Base-by-base conservation (phyloP, 2,329 filamentous ascomycete species). In the Periglandula ipomoeae region DNA sequence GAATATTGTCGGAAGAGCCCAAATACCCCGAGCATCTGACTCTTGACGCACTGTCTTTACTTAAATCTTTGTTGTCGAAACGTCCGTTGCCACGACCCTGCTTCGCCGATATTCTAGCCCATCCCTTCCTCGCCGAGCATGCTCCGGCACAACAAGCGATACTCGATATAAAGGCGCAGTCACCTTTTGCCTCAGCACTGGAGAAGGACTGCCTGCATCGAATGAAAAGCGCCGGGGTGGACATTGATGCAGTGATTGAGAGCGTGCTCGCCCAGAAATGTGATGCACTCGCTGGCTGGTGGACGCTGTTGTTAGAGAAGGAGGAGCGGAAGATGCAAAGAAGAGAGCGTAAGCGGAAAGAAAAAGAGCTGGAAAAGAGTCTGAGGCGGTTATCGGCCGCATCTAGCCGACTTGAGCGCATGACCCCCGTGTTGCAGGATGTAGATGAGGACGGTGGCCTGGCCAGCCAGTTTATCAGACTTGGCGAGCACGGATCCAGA, bases 211-310 rank as follows among this genome's bases (percentile, higher is more conserved):
- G 89, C 0, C 67, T 98, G 23, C 84, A 95, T 53, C 81, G 93
- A 22, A 96, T 98, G 90, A 85, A 87, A 51, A 87, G 86, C 55
- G 89, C 93, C 5, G 93, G 93, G 0, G 89, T 97, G 22, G 87
- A 97, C 60, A 93, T 95, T 50, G 93, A 98, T 62, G 79, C 85
- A 52, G 88, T 98, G 7, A 91, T 97, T 54, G 91, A 97, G 63
- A 94, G 93, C 58, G 93, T 98, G 3, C 68, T 95, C 32, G 81
- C 89, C 4, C 89, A 95, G 63, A 79, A 88, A 55, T 97, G 93
- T 61, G 91, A 98, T 66, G 79, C 85, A 5, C 71, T 98, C 44
- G 88, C 89, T 45, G 93, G 93, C 5, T 98, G 93, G 93, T 98
- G 93, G 93, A 87, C 88, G 3, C 68, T 98, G 24, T 70, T 98